Base-by-base conservation (phyloP, 805 yeast species). In the Wickerhamiella brachini region DNA sequence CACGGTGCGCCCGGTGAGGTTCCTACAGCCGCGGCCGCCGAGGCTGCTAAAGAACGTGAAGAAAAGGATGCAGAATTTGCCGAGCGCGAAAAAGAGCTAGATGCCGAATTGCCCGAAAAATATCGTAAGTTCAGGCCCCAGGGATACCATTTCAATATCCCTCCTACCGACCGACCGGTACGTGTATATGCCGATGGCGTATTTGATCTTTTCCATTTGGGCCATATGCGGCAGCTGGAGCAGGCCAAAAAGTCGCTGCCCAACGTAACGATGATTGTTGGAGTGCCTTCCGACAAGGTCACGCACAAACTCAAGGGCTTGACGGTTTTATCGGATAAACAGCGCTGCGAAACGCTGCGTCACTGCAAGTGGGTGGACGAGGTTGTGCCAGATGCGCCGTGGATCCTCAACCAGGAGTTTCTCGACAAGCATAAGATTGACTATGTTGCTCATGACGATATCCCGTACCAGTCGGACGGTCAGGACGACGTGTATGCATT, bases 301-400 rank as follows among this genome's bases (percentile, higher is more conserved):
- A 90, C 97, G 1, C 97, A 93, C 69, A 83, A 81, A 58, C 74
- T 89, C 54, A 93, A 93, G 65, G 98, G 98, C 1, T 70, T 93
- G 57, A 93, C 98, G 0, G 98, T 93, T 5, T 72, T 93, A 53
- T 77, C 85, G 1, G 97, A 89, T 64, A 71, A 77, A 56, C 97
- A 90, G 64, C 78, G 98, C 53, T 80, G 82, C 59, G 97, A 90
- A 57, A 83, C 96, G n/a, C 71, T 93, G 54, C 76, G 77, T 54
- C 98, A 93, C 68, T 93, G 98, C 67, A 80, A 74, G 60, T 93
- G 98, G 98, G 98, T 93, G 22, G 97, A 93, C 65, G 97, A 93
- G 66, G 97, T 93, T 26, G 74, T 93, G 50, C 88, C 90, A 26
- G 73, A 85, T 65, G 95, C 97, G 1, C 98, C 98, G 13, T 93